Conservation (phyloP, 2,329 filamentous ascomycete species). For the Drechslera avenae region DNA sequence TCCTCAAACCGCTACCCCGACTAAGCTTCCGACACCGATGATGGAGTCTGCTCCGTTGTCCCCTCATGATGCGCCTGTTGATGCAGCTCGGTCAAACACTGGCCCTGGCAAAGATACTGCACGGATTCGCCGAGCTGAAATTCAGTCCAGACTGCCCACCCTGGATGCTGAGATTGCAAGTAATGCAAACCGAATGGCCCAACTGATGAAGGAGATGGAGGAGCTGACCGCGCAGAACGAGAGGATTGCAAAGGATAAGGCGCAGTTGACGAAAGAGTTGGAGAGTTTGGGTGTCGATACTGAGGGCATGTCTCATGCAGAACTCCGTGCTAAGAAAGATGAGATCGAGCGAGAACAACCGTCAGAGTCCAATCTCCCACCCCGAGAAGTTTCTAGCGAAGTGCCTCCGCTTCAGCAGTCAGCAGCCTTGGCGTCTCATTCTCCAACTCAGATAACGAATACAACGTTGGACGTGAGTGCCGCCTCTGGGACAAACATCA, state of each 20-base stretch:
- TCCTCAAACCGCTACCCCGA: constrained; percentile 1
- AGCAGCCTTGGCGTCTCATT: not conserved
- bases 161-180: constrained; percentile 53
- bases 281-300: constrained; percentile 55
- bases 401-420: not conserved
- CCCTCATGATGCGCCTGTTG: not conserved
- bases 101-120: constrained; percentile 16
- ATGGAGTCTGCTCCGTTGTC: not conserved
- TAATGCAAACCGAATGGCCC: constrained; percentile 47
- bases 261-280: constrained; percentile 55
- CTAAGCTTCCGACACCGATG: not conserved
- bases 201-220: constrained; percentile 53
- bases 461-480: not conserved
- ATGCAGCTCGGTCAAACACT: not conserved
- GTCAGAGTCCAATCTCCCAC: constrained; percentile 7
- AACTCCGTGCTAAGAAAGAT: constrained; percentile 51
- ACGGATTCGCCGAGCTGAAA: constrained; percentile 52
- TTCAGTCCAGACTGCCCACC: constrained; percentile 55
- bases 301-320: constrained; percentile 52
- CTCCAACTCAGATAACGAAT: not conserved
- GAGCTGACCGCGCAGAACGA: constrained; percentile 46
- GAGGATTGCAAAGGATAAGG: constrained; percentile 50
- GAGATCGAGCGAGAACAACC: constrained; percentile 42
- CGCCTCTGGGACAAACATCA: not conserved
- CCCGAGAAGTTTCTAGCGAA: constrained; percentile 2